phyloP scores from a whole-genome alignment of 2,329 filamentous ascomycete species.

The Rhinocladiella mackenziei region DNA sequence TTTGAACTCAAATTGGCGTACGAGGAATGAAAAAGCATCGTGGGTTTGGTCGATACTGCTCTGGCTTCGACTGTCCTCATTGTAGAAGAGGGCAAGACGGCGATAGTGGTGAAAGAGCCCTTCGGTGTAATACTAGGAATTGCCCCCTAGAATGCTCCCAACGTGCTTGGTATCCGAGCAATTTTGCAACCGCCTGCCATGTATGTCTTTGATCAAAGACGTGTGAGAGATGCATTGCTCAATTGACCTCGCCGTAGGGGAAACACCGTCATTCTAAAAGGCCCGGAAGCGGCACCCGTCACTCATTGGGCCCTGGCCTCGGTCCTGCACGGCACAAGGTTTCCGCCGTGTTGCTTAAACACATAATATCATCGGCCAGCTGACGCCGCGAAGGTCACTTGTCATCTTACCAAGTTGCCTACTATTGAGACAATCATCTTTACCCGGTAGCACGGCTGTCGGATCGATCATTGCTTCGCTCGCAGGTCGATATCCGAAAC shows the following conservation, averaged over 20 bases:
- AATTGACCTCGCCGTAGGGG: no score
- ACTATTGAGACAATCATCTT: conserved; percentile 71
- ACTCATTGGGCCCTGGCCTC: conserved; percentile 59
- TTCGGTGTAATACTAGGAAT: conserved; percentile 75
- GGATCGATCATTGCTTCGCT: conserved; percentile 66
- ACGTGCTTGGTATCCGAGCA: conserved; percentile 45
- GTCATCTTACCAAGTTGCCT: conserved; percentile 61
- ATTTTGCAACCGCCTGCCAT: conserved; percentile 61
- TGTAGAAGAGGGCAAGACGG: no score
- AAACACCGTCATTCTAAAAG: conserved; percentile 70
- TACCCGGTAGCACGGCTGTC: conserved; percentile 68
- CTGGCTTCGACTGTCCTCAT: no score
- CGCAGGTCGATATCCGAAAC: conserved; percentile 72
- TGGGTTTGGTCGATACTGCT: no score
- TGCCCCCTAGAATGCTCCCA: conserved; percentile 68
- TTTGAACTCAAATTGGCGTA: no score
- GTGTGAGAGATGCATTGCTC: no score
- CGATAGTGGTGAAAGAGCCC: conserved; percentile 68
- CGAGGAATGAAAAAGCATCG: no score
- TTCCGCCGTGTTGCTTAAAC: conserved; percentile 71
- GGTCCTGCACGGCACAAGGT: conserved; percentile 66
- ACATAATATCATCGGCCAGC: conserved; percentile 57
- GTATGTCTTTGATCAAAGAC: no score
- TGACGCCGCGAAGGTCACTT: conserved; percentile 64
- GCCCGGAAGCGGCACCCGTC: conserved; percentile 62